These are phyloP conservation scores for Panicum virgatum DNA, from an alignment of 202 grass and related monocot species.

Conservation along the genomic window DNA sequence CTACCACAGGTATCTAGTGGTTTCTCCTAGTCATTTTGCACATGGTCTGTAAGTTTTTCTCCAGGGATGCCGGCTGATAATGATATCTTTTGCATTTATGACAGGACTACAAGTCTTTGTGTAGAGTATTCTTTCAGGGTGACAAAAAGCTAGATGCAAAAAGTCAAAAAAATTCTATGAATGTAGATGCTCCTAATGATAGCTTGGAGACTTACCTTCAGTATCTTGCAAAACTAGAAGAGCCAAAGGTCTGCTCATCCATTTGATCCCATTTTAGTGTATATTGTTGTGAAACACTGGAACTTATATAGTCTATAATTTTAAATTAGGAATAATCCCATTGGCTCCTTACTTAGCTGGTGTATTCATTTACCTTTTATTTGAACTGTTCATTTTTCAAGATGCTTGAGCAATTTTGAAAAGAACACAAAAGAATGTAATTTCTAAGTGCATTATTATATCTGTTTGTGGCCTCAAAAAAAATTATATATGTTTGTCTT, in stretches of 20 bases:
- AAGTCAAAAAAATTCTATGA: constrained; percentile 15
- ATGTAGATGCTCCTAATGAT: constrained; percentile 28
- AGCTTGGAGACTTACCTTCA: constrained; percentile 18
- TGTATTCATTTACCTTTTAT: constrained; percentile 1
- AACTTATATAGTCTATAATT: neutral
- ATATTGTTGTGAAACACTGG: constrained; percentile 17
- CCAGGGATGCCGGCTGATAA: neutral
- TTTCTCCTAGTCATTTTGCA: neutral
- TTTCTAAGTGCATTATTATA: neutral
- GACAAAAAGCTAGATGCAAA: constrained; percentile 14
- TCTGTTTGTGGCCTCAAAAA: too few relatives aligned
- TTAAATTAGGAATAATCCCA: neutral
- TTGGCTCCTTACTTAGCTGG: neutral
- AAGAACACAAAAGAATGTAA: neutral
- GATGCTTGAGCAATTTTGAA: neutral
- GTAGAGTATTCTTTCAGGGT: constrained; percentile 40
- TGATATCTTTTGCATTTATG: constrained; percentile 8
- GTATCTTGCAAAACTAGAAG: constrained; percentile 41
- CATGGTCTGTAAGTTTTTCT: neutral
- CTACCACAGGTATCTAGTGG: constrained; percentile 38
- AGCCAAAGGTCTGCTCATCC: constrained; percentile 36
- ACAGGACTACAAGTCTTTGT: constrained; percentile 54
- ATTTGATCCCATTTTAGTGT: neutral
- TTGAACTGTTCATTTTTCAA: constrained; percentile 4
- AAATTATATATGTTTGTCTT: neutral